Percentiles rank a stretch among this genome's conserved stretches.
phyloP scores from a whole-genome alignment of 495 filamentous ascomycete species.

The Aspergillus conjunctus region DNA sequence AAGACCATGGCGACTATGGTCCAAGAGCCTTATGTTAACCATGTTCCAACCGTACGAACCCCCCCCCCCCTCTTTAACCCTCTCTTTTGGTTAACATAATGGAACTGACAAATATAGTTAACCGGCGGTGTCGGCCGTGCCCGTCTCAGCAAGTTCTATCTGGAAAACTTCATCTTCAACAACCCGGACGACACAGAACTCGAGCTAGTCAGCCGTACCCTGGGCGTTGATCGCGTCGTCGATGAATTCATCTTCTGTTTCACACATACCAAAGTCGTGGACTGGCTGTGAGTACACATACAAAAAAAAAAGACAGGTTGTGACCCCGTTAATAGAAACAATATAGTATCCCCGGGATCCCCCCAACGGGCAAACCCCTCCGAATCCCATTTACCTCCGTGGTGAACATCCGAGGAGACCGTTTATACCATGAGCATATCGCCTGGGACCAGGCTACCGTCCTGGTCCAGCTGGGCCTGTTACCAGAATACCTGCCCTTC shows the following conservation, averaged over 20 bases:
- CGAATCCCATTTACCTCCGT: constrained; percentile 71
- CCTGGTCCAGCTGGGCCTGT: constrained; percentile 69
- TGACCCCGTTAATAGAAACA: not conserved
- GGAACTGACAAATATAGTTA: constrained; percentile 33
- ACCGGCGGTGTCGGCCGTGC: constrained; percentile 73
- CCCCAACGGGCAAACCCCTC: constrained; percentile 65
- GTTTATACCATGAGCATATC: constrained; percentile 79
- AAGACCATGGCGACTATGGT: constrained; percentile 59
- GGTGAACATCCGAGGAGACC: constrained; percentile 74
- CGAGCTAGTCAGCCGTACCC: constrained; percentile 70
- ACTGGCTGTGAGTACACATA: constrained; percentile 78
- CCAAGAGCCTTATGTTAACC: constrained; percentile 61
- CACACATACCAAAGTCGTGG: constrained; percentile 66
- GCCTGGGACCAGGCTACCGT: constrained; percentile 84
- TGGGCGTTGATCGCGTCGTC: constrained; percentile 59
- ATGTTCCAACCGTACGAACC: constrained; percentile 52
- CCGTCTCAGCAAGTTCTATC: constrained; percentile 67
- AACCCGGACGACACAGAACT: constrained; percentile 66
- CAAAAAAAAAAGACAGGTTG: not conserved
- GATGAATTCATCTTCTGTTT: constrained; percentile 61
- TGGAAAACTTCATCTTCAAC: constrained; percentile 70
- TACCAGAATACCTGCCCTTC: constrained; percentile 63
- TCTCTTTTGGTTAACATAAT: not conserved
- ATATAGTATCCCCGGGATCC: constrained; percentile 63
- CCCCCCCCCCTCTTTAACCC: not conserved